A percentile compares a stretch with the other conserved stretches of the same genome.
phyloP scores from a whole-genome alignment of 306 rosid genomes.

The Pachyrhizus erosus region DNA sequence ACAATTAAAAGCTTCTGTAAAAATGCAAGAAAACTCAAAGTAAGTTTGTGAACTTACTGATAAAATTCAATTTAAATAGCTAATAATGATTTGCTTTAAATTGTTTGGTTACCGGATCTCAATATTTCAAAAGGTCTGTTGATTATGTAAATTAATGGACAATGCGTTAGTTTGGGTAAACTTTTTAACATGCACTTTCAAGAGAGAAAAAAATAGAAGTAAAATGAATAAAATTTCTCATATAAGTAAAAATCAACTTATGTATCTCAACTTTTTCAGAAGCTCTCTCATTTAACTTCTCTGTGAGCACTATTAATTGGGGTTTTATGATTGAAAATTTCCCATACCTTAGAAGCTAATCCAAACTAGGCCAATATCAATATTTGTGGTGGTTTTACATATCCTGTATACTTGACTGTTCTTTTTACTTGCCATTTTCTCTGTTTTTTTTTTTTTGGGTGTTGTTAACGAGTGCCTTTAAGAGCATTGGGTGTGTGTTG shows the following conservation, averaged over 20 bases:
- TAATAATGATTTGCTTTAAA: background rate
- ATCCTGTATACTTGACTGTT: too few species aligned
- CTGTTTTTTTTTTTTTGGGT: too few species aligned
- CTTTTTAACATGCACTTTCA: background rate
- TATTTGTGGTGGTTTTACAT: too few species aligned
- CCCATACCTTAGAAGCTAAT: too few species aligned
- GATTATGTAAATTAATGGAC: constrained; percentile 15
- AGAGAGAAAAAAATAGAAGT: background rate
- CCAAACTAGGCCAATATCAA: too few species aligned
- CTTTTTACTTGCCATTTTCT: too few species aligned
- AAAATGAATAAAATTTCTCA: background rate
- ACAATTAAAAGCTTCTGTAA: constrained; percentile 84
- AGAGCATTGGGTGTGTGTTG: too few species aligned
- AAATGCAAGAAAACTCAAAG: constrained; percentile 94
- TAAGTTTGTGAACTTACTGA: constrained; percentile 51
- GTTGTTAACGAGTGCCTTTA: too few species aligned
- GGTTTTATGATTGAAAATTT: too few species aligned
- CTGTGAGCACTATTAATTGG: too few species aligned
- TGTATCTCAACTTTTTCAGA: too few species aligned
- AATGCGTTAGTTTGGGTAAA: background rate
- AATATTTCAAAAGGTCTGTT: background rate
- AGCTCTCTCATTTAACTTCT: too few species aligned
- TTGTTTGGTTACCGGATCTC: background rate
- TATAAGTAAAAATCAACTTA: background rate
- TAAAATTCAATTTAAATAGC: constrained; percentile 30